Conservation (phyloP, 2,329 filamentous ascomycete species). For the Metarhizium anisopliae region DNA sequence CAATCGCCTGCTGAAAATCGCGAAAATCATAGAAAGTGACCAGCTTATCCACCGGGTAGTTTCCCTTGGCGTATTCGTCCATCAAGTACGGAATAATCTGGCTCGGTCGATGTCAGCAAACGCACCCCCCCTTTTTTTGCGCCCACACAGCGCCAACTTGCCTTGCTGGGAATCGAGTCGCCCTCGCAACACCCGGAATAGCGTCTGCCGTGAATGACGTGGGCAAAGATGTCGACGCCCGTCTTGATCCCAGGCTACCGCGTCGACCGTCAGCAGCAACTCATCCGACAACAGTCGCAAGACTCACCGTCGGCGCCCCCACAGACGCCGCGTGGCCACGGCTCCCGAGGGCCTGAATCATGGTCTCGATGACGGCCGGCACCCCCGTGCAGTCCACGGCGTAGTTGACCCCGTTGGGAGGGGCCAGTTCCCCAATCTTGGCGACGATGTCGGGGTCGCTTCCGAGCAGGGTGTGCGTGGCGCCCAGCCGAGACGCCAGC, state of each 20-base stretch:
- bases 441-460: no score
- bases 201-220: not conserved
- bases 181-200: slow-evolving; percentile 3
- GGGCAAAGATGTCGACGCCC: not conserved
- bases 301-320: no score
- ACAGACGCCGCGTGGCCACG: not conserved
- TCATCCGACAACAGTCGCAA: no score
- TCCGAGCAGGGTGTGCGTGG: no score
- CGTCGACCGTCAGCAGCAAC: no score
- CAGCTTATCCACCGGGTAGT: not conserved
- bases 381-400: slow-evolving; percentile 22
- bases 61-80: not conserved
- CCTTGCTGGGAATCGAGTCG: slow-evolving; percentile 2
- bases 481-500: no score
- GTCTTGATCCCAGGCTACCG: not conserved
- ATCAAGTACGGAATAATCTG: slow-evolving; percentile 1
- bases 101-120: not conserved
- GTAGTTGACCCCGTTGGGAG: slow-evolving; percentile 17
- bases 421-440: slow-evolving; percentile 13
- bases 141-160: not conserved
- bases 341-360: slow-evolving; percentile 34
- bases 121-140: no score
- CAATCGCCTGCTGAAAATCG: not conserved
- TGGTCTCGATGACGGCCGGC: slow-evolving; percentile 32
- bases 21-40: slow-evolving; percentile 1